phyloP scores from a whole-genome alignment of 495 filamentous ascomycete species.

The Penicillium samsonianum region DNA sequence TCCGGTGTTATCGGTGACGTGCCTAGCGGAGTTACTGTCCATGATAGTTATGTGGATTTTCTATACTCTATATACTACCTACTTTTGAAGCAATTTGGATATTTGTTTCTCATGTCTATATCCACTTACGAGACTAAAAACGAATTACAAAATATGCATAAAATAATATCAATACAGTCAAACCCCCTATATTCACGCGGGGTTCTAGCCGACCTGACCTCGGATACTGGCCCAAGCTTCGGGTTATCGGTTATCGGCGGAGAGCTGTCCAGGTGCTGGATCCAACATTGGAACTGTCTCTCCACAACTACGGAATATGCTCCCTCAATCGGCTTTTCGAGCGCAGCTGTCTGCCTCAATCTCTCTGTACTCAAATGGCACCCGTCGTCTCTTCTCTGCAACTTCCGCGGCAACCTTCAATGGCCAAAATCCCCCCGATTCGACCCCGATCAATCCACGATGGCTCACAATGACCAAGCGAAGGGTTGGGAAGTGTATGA shows the following conservation, averaged over 20 bases:
- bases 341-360: constrained; percentile 21
- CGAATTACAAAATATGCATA: background rate
- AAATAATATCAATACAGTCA: background rate
- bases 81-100: background rate
- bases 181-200: constrained; percentile 16
- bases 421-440: constrained; percentile 15
- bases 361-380: background rate
- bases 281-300: constrained; percentile 1
- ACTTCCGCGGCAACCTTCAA: constrained; percentile 13
- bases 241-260: constrained; percentile 18
- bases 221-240: constrained; percentile 26
- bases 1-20: constrained; percentile 23
- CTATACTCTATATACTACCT: background rate
- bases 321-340: constrained; percentile 19
- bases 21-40: constrained; percentile 9
- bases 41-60: no score
- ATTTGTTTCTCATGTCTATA: background rate
- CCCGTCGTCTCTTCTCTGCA: constrained; percentile 27
- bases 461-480: constrained; percentile 77
- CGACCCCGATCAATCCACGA: constrained; percentile 47
- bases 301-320: constrained; percentile 22
- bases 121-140: background rate
- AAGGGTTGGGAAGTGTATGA: constrained; percentile 80
- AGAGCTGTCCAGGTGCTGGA: background rate
- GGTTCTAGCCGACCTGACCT: constrained; percentile 24